Conservation (phyloP, 179 eudicot species). For the Camellia oleifera region DNA sequence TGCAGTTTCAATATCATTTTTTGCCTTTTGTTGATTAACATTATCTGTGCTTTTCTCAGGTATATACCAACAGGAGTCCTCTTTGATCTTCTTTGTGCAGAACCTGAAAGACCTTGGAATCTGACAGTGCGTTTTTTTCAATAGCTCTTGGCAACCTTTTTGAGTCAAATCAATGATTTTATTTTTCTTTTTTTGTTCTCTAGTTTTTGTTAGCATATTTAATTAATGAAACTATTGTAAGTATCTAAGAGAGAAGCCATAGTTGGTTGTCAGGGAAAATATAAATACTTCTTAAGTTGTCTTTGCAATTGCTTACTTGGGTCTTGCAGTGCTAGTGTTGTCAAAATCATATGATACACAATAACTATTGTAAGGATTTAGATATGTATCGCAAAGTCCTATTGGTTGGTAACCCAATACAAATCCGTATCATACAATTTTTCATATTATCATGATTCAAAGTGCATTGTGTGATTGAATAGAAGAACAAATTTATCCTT, state of each 20-base stretch:
- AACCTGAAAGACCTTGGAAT: slow-evolving; percentile 97
- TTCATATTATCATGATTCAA: no score
- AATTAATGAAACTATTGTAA: background rate
- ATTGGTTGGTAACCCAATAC: no score
- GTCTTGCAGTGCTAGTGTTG: no score
- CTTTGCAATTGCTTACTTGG: background rate
- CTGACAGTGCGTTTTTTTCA: slow-evolving; percentile 44
- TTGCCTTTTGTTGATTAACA: slow-evolving; percentile 2
- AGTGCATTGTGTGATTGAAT: no score
- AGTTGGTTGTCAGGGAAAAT: background rate
- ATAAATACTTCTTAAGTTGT: background rate
- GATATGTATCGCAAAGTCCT: no score
- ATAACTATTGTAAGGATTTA: no score
- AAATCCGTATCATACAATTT: no score
- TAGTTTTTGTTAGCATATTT: background rate
- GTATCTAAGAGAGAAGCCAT: background rate
- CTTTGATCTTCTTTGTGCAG: slow-evolving; percentile 90
- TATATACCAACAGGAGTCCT: slow-evolving; percentile 92
- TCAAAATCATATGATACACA: no score
- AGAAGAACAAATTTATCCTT: no score
- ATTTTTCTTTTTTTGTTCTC: background rate
- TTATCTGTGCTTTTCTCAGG: slow-evolving; percentile 42
- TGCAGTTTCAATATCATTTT: background rate
- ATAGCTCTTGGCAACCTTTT: slow-evolving; percentile 5
- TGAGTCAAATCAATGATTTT: background rate